Percentiles rank a stretch among this genome's conserved stretches.
Conservation (phyloP, 805 yeast genomes). For the Candida golubevii region DNA sequence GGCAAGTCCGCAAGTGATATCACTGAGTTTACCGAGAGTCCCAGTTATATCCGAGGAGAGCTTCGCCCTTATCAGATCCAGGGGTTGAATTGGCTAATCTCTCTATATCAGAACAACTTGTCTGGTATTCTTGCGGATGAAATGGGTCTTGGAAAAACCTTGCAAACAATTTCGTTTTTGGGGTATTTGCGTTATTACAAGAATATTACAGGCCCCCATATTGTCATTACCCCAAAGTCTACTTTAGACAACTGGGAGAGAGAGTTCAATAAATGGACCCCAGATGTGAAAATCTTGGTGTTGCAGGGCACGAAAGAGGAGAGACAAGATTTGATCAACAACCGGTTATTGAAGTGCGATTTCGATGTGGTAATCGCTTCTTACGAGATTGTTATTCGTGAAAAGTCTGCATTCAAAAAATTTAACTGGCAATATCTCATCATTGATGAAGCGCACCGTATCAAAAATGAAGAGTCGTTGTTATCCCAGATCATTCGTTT, state of each 20-base stretch:
- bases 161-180: slow-evolving; percentile 72
- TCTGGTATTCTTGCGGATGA: slow-evolving; percentile 82
- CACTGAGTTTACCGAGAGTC: slow-evolving; percentile 49
- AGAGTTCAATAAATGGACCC: slow-evolving; percentile 76
- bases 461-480: slow-evolving; percentile 71
- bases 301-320: slow-evolving; percentile 72
- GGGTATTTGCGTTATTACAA: slow-evolving; percentile 66
- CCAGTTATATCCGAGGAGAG: slow-evolving; percentile 51
- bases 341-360: slow-evolving; percentile 50
- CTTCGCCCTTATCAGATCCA: slow-evolving; percentile 74
- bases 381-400: slow-evolving; percentile 73
- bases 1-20: slow-evolving; percentile 31
- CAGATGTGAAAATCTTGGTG: slow-evolving; percentile 66
- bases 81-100: slow-evolving; percentile 75
- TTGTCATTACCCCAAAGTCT: slow-evolving; percentile 75
- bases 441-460: slow-evolving; percentile 81
- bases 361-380: slow-evolving; percentile 72
- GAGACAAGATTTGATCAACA: slow-evolving; percentile 50
- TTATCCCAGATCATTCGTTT: slow-evolving; percentile 70
- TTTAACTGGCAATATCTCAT: slow-evolving; percentile 73
- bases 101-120: slow-evolving; percentile 61
- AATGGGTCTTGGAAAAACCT: slow-evolving; percentile 81
- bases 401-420: slow-evolving; percentile 61
- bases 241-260: slow-evolving; percentile 79
- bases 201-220: slow-evolving; percentile 63